Base-by-base conservation (phyloP, 2,329 filamentous ascomycete genomes). In the Xylariaceae sp. region DNA sequence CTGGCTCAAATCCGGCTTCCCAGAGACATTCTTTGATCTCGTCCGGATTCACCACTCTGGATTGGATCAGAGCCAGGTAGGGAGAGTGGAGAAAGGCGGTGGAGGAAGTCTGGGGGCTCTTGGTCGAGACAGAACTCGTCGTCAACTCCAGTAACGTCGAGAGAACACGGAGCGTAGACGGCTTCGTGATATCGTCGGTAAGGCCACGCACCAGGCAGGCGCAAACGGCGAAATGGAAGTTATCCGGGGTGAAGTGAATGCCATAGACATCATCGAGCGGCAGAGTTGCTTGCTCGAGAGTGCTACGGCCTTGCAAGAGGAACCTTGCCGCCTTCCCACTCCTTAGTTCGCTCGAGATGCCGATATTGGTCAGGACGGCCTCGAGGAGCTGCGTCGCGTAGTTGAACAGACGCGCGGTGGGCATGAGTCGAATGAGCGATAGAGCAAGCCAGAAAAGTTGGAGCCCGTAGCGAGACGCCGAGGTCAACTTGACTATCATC, bases 391-490 rank as follows among this genome's bases (percentile, higher is more conserved):
- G 67, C 1, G 78, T 78, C 3, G 79, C 73, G 54, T 76, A 81
- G 56, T 81, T 83, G 62, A 83, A 84, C 1, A 84, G 67, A 27
- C 62, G 65, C 5, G 73, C 64, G 3, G 42, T 51, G 16, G 81
- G 80, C 12, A 83, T 76, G 3, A 84, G 69, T 6, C 81, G 71
- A 16, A 84, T 67, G 1, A 85, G 65, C 2, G 79, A 82, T 48
- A 84, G 74, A 8, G 78, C 79, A 23, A 85, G 65, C 81, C 81
- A 85, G 56, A 85, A 85, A 5, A 85, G 65, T 51, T 85, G 81
- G 23, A 82, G 62, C 0, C 80, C 78, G 52, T 85, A 85, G 21
- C 81, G 73, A 18, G 81, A 85, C 8, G 78, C 71, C 3, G 77
- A 74, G 5, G 77, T 76, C 14, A 85, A 67, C 53, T 84, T 83